Evolutionary conservation across 495 filamentous ascomycete genomes (phyloP), one percentile per base, ranked within the genome.

Genomic region (Pyrenula aspistea): DNA sequence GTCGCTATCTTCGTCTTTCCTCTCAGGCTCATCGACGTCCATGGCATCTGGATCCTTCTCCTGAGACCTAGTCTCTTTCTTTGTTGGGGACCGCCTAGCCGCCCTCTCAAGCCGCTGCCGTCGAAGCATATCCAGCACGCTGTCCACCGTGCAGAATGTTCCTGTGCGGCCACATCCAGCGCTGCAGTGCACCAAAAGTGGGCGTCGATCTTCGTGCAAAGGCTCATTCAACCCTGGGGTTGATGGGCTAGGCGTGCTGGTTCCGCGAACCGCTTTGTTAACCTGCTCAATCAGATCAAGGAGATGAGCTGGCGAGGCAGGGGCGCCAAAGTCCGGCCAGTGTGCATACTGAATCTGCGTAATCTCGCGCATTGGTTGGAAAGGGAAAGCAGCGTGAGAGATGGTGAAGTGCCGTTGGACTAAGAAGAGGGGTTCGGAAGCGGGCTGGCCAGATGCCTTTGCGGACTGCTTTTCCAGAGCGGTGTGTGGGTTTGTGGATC

Each of bases 271-370:
- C 52, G 76, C 62, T 49, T 80, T 74, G 60, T 91, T 88, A 59
- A 86, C 88, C 48, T 94, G 82, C 71, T 96, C 91, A 54, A 97
- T 86, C 19, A 98, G 70, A 10, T 84, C 85, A 1, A 98, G 76
- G 1, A 98, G 78, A 63, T 98, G 89, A 8, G 79, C 77, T 2
- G 93, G 89, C 57, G 92, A 87, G 3, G 93, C 91, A 0, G 91
- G 93, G 0, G 92, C 85, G 36, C 94, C 93, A 65, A 96, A 96
- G 67, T 98, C 93, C 0, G 94, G 93, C 93, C 93, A 98, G 12
- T 83, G 84, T 10, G 89, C 83, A 63, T 95, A 96, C 58, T 98
- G 94, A 1, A 98, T 77, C 57, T 98, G 93, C 0, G 90, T 96
- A 63, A 98, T 88, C 69, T 97, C 91, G 22, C 93, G 86, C 49